Percentiles rank a stretch among this genome's conserved stretches.
Evolutionary conservation across 345 rosid genomes (phyloP).

Genomic region (Melastoma malabathricum): DNA sequence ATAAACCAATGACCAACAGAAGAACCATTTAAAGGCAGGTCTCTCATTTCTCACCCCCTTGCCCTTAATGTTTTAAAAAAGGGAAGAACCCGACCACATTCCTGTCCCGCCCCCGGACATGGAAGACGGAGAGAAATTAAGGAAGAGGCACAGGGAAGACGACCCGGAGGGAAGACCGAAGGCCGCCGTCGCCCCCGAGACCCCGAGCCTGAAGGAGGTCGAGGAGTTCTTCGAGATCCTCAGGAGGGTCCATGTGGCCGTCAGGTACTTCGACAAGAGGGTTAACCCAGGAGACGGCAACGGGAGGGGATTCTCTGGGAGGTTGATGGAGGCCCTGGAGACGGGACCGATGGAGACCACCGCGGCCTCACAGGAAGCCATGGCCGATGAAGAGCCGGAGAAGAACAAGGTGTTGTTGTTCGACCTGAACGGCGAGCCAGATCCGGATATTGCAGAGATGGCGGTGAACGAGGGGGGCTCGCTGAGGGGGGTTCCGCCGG

Average conservation of each 20-base stretch:
- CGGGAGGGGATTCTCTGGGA: background rate
- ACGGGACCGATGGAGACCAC: background rate
- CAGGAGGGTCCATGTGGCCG: slow-evolving; percentile 13
- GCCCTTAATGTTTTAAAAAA: too few species aligned
- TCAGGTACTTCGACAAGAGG: slow-evolving; percentile 8
- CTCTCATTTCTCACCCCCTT: too few species aligned
- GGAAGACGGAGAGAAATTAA: slow-evolving; percentile 1
- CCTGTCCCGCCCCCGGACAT: background rate
- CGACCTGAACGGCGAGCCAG: slow-evolving; percentile 9
- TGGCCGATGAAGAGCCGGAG: background rate
- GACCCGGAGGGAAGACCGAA: background rate
- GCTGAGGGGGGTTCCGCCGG: too few species aligned
- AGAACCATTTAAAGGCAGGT: too few species aligned
- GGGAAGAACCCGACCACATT: too few species aligned
- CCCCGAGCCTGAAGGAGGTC: slow-evolving; percentile 11
- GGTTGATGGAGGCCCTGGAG: slow-evolving; percentile 8
- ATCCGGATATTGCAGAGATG: background rate
- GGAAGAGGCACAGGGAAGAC: slow-evolving; percentile 1
- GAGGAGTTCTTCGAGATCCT: slow-evolving; percentile 19
- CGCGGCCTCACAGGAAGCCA: background rate
- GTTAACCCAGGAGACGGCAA: background rate
- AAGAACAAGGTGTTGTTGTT: background rate
- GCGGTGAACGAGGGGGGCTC: too few species aligned
- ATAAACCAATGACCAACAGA: too few species aligned
- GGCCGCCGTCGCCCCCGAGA: background rate